These are phyloP conservation scores for Phytophthora sp. DNA, from an alignment of 352 stramenopile genomes.

Conservation along the genomic window DNA sequence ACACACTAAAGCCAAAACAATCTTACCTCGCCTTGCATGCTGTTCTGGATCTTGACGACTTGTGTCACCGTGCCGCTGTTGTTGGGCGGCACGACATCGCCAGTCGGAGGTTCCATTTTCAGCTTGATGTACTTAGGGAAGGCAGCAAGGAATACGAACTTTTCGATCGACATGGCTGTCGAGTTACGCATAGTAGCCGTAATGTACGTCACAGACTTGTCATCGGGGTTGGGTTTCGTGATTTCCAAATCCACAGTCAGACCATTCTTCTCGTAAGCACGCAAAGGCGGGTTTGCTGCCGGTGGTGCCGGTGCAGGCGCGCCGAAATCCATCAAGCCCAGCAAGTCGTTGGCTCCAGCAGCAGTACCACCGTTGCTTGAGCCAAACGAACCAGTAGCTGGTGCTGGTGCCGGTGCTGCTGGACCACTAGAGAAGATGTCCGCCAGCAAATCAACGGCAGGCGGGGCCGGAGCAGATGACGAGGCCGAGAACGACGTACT, in stretches of 20 bases:
- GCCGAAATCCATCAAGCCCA: conserved; percentile 84
- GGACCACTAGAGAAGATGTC: conserved; percentile 92
- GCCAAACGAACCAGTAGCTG: conserved; percentile 15
- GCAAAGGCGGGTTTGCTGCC: conserved; percentile 64
- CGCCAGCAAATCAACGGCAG: conserved; percentile 91
- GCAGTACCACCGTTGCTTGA: conserved; percentile 20
- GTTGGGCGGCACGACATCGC: conserved; percentile 89
- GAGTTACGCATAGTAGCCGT: conserved; percentile 94
- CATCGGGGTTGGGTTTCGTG: conserved; percentile 93
- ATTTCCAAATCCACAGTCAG: conserved; percentile 92
- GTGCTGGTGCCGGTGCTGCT: conserved; percentile 29
- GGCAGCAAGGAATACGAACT: conserved; percentile 94
- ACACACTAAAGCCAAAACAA: background rate
- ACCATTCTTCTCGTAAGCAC: conserved; percentile 96
- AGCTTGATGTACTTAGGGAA: conserved; percentile 99
- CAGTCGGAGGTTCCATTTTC: conserved; percentile 97
- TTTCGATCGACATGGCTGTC: conserved; percentile 84
- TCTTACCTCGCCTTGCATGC: conserved; percentile 90
- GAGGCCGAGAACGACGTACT: conserved; percentile 24
- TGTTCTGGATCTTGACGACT: conserved; percentile 96
- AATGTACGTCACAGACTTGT: conserved; percentile 93
- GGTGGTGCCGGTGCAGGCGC: conserved; percentile 29
- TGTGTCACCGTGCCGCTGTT: conserved; percentile 90
- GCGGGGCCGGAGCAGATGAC: conserved; percentile 32
- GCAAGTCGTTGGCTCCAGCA: conserved; percentile 48